Evolutionary conservation across 306 rosid species (phyloP), one percentile per base, ranked within the genome.

Genomic region (Quercus bicolor): DNA sequence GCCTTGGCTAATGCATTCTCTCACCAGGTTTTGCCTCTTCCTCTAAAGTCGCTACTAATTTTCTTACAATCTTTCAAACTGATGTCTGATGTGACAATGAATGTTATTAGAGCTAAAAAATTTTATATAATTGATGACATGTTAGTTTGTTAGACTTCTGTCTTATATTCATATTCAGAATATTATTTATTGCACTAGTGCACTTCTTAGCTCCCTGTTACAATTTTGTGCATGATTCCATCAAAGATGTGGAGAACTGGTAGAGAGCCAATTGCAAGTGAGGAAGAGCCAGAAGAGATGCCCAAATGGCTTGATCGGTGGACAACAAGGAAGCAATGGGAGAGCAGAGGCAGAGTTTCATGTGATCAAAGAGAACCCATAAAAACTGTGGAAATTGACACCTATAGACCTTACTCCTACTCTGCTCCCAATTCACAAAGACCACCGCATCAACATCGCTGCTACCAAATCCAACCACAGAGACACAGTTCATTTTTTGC

Each of bases 371-470:
- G 86, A 78, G 83, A 83, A 34, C 84, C 74, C 24, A 68, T 89
- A 31, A 89, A 89, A 62, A 85, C 87, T 33, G 92, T 86, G 68
- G 90, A 86, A 80, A 85, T 89, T 16, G 92, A 89, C 84, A 88
- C 86, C 0, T 86, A 15, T 70, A 74, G 76, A 62, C 89, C 89
- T 19, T 76, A 66, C 79, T 79, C 87, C 74, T 72, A 80, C 70
- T 69, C 77, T 14, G 18, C 59, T 24, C 40, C 54, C 18, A 54
- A 68, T 18, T 20, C 56, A 51, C 78, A 68, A 31, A 37, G 65
- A 55, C 1, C 83, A 56, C 19, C 64, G 5, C 45, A 85, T 11
- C 74, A 68, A 16, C 77, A 31, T 65, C 73, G 68, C 15, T 26
- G 34, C 23, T 54, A 53, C 14, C 79, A 40, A 40, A 40, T 40